phyloP scores from a whole-genome alignment of 371 early-diverging fungal genomes.

The Lichtheimia ramosa region DNA sequence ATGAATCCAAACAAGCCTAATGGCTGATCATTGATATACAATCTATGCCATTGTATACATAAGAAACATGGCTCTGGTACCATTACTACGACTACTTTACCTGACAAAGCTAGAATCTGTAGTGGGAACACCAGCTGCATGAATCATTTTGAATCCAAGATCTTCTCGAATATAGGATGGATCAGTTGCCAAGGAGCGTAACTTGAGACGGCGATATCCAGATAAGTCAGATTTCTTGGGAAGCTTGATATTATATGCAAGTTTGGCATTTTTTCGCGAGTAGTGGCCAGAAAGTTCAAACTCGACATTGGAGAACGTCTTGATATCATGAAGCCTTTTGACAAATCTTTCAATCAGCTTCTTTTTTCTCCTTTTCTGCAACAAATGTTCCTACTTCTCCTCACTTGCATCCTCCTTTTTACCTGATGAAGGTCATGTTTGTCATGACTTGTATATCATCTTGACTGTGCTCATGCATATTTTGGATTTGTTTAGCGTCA shows the following conservation, averaged over 20 bases:
- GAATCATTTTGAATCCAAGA: neutral
- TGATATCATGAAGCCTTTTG: neutral
- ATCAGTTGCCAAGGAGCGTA: neutral
- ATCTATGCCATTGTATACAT: slow-evolving; percentile 7
- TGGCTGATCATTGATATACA: slow-evolving; percentile 42
- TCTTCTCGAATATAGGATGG: neutral
- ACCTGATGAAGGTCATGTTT: slow-evolving; percentile 7
- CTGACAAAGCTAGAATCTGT: neutral
- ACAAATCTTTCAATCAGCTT: neutral
- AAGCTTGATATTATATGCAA: neutral
- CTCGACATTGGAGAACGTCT: neutral
- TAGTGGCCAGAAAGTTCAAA: neutral
- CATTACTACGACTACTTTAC: no score
- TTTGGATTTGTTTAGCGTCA: slow-evolving; percentile 8
- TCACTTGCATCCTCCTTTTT: neutral
- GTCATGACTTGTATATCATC: neutral
- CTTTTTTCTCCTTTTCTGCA: neutral
- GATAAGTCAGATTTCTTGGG: neutral
- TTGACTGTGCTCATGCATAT: slow-evolving; percentile 6
- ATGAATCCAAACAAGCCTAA: slow-evolving; percentile 39
- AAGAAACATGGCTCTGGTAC: no score
- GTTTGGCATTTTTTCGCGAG: neutral
- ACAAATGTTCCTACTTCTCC: neutral
- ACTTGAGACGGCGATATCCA: neutral
- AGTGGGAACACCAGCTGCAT: neutral